These are phyloP conservation scores for Dissophora globulifera DNA, from an alignment of 192 early-diverging fungal genomes.

Conservation along the genomic window DNA sequence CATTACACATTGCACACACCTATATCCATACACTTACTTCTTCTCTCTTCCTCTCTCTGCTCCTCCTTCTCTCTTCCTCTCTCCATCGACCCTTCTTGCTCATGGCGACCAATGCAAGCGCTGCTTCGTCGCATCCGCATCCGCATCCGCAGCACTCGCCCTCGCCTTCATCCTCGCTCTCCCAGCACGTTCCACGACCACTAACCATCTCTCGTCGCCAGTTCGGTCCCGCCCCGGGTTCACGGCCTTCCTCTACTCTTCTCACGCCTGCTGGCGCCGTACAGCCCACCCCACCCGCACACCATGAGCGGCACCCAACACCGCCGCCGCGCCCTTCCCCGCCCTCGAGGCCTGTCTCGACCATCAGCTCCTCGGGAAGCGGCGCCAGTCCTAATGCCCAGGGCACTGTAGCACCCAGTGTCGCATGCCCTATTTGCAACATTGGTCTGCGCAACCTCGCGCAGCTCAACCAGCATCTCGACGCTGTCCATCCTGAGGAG, in stretches of 20 bases:
- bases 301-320: constrained; percentile 3
- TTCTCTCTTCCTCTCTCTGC: neutral
- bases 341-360: constrained; percentile 15
- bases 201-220: constrained; percentile 37
- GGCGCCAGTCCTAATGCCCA: neutral
- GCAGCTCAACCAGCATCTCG: constrained; percentile 60
- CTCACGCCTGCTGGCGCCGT: neutral
- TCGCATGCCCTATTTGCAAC: constrained; percentile 53
- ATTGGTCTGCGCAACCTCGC: constrained; percentile 41
- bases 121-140: constrained; percentile 14
- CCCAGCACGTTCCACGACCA: constrained; percentile 10
- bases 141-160: constrained; percentile 15
- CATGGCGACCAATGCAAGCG: constrained; percentile 30
- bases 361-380: neutral
- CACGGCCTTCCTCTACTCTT: constrained; percentile 2
- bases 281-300: neutral
- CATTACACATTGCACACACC: too few relatives aligned
- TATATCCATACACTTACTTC: too few relatives aligned
- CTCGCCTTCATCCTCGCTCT: neutral
- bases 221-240: constrained; percentile 30
- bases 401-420: neutral
- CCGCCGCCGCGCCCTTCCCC: constrained; percentile 46
- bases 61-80: neutral
- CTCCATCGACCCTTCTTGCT: neutral
- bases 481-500: constrained; percentile 61